These are phyloP conservation scores for Trametes pubescens DNA, from an alignment of 1,284 basidiomycete species.

Conservation along the genomic window DNA sequence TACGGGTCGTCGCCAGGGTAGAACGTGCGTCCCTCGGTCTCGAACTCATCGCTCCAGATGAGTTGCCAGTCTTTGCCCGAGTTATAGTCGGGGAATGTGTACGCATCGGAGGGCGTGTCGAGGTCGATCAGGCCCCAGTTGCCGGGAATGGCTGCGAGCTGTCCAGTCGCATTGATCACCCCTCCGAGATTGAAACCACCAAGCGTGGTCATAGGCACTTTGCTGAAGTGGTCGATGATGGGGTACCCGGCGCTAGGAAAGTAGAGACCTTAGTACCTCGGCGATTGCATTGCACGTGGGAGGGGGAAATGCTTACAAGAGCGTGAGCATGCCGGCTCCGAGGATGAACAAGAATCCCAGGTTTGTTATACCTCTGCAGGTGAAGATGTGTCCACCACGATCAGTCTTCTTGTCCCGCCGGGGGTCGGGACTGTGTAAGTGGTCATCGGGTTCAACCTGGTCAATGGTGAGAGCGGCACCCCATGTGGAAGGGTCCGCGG, in stretches of 20 bases:
- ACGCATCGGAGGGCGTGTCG: not conserved
- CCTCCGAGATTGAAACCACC: not conserved
- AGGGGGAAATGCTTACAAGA: not conserved
- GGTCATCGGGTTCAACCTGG: not conserved
- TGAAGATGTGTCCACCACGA: not conserved
- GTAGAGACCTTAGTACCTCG: not conserved
- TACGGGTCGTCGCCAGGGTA: conserved; percentile 2
- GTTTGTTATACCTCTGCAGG: not conserved
- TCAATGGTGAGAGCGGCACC: not conserved
- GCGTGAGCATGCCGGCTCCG: not conserved
- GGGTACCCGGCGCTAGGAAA: not conserved
- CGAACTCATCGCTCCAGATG: conserved; percentile 3
- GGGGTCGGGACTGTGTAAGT: not conserved
- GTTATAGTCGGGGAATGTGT: not conserved
- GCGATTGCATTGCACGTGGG: not conserved
- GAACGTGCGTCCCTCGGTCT: conserved; percentile 1
- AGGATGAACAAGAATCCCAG: not conserved
- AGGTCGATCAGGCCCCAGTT: conserved; percentile 4
- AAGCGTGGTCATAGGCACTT: not conserved
- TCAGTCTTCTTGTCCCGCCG: not conserved
- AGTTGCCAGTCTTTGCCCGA: not conserved
- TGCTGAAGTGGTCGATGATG: not conserved
- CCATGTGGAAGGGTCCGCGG: not conserved
- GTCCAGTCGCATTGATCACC: not conserved
- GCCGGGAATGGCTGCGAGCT: not conserved